Evolutionary conservation across 768 basidiomycete genomes (phyloP).

Genomic region (Roridomyces roridus): DNA sequence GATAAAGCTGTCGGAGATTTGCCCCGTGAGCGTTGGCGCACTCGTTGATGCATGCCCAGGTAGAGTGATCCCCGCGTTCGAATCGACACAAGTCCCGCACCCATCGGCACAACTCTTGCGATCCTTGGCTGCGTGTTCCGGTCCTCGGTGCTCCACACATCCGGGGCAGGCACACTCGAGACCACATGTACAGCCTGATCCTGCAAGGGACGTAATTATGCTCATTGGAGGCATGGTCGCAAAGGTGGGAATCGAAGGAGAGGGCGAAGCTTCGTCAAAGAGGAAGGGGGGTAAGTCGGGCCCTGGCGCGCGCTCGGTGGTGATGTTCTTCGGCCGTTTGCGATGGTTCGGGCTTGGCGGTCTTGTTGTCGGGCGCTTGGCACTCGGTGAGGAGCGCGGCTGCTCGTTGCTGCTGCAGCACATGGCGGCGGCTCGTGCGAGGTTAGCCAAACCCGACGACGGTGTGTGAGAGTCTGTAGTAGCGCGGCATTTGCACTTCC

Average conservation of each 20-base stretch:
- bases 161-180: conserved; percentile 74
- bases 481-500: conserved; percentile 58
- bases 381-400: too few relatives aligned
- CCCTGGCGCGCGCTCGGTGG: conserved; percentile 29
- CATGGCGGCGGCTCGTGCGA: conserved; percentile 47
- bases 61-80: conserved; percentile 49
- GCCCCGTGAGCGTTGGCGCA: background rate
- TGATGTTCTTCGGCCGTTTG: conserved; percentile 40
- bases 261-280: conserved; percentile 31
- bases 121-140: conserved; percentile 50
- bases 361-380: conserved; percentile 33
- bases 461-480: conserved; percentile 19
- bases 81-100: conserved; percentile 71
- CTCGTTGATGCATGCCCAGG: conserved; percentile 30
- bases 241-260: conserved; percentile 50
- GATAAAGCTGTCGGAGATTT: conserved; percentile 42
- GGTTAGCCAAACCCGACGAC: conserved; percentile 33
- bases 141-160: conserved; percentile 72
- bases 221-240: conserved; percentile 66
- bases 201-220: conserved; percentile 62
- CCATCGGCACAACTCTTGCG: conserved; percentile 56
- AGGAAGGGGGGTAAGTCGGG: conserved; percentile 59
- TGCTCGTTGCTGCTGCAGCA: conserved; percentile 30
- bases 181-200: conserved; percentile 77
- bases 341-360: conserved; percentile 35